Percentiles rank a stretch among this genome's conserved stretches.
Evolutionary conservation across 768 basidiomycete species (phyloP).

Genomic region (Hypholoma sublateritium): DNA sequence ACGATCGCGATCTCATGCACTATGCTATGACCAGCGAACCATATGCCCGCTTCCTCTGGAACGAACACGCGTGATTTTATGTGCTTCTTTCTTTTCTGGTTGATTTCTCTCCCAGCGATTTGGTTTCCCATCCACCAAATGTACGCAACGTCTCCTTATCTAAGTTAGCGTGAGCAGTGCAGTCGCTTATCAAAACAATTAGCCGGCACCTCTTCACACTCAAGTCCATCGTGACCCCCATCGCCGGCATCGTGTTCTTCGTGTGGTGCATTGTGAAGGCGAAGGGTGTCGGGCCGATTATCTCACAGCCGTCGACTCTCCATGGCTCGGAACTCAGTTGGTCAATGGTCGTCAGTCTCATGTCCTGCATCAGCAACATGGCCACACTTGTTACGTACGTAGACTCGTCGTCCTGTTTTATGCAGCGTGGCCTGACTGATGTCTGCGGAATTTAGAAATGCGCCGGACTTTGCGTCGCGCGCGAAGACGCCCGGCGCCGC

Average conservation of each 20-base stretch:
- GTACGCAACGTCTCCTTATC: constrained; percentile 34
- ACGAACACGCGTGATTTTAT: constrained; percentile 75
- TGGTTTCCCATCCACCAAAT: constrained; percentile 85
- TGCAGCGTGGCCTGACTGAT: not conserved
- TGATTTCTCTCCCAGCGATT: constrained; percentile 74
- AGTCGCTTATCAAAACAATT: constrained; percentile 7
- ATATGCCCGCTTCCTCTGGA: constrained; percentile 70
- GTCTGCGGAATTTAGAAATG: constrained; percentile 46
- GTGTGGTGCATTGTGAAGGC: constrained; percentile 79
- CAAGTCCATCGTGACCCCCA: constrained; percentile 73
- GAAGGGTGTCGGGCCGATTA: constrained; percentile 73
- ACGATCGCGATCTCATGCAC: constrained; percentile 7
- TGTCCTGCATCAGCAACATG: constrained; percentile 82
- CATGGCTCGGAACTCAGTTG: constrained; percentile 72
- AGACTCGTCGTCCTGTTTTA: constrained; percentile 1
- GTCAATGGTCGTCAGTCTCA: constrained; percentile 71
- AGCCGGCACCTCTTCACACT: constrained; percentile 78
- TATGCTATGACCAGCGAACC: constrained; percentile 49
- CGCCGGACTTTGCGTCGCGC: constrained; percentile 74
- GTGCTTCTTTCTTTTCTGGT: constrained; percentile 87
- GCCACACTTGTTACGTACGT: constrained; percentile 68
- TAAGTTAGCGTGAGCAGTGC: too few species aligned
- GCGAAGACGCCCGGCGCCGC: constrained; percentile 57
- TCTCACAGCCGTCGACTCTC: constrained; percentile 60
- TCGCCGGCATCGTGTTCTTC: constrained; percentile 71